Evolutionary conservation across 257 asterid genomes (phyloP).

Genomic region (Plantago major): DNA sequence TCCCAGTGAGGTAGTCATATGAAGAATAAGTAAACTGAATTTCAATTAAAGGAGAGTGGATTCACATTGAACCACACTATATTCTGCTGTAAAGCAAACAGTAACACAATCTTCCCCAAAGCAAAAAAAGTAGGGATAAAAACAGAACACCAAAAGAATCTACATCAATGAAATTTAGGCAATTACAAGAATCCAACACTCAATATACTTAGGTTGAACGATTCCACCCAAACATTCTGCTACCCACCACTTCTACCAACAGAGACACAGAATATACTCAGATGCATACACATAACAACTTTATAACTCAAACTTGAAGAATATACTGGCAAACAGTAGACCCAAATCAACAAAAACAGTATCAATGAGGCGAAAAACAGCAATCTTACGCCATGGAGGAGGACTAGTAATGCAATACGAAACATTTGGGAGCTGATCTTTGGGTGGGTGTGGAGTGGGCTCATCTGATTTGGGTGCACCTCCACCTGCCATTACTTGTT

Average conservation of each 20-base stretch:
- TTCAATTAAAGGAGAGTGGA: constrained; percentile 2
- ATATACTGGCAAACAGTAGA: neutral
- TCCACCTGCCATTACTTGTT: constrained; percentile 6
- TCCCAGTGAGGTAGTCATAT: neutral
- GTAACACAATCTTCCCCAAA: constrained; percentile 11
- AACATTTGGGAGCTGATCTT: constrained; percentile 16
- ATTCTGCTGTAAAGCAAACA: constrained; percentile 16
- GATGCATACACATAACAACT: neutral
- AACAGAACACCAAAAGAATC: constrained; percentile 2
- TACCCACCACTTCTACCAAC: constrained; percentile 6
- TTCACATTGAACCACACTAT: neutral
- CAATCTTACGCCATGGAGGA: constrained; percentile 14
- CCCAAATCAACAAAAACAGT: neutral
- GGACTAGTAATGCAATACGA: constrained; percentile 14
- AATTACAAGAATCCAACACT: neutral
- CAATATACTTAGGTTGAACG: neutral
- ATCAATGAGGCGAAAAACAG: neutral
- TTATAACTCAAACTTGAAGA: neutral
- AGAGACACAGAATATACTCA: neutral
- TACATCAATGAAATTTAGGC: neutral
- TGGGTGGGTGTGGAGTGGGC: constrained; percentile 10
- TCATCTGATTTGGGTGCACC: constrained; percentile 12
- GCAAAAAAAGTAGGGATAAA: constrained; percentile 2
- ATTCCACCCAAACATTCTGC: constrained; percentile 13
- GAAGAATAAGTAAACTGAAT: neutral